Base-by-base conservation (phyloP, 2,329 filamentous ascomycete genomes). In the Elsinoe arachidis region DNA sequence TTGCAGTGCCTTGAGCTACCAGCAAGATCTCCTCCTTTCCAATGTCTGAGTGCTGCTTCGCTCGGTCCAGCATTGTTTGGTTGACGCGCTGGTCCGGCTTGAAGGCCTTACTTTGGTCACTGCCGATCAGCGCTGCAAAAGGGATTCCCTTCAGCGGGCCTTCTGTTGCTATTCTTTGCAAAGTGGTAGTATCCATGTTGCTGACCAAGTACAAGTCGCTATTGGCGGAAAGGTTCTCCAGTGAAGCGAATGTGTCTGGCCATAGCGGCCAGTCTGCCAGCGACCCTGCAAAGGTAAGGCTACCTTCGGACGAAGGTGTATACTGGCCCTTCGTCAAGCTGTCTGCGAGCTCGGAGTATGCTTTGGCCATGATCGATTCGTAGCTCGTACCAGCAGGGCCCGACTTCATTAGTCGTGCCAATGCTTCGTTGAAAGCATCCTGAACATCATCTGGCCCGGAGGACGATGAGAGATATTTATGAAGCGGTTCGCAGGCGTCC, bases 1-100 rank as follows among this genome's bases (percentile, higher is more conserved):
- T 55, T 12, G 23, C 38, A 7, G 38, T 44, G 10, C 53, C 53
- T 34, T 55, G 53, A 21, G 53, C 53, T 19, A 55, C 53, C 14
- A 55, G 53, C 53, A 55, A 19, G 14, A 55, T 26, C 19, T 44
- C 10, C 2, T 55, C 53, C 53, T 55, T 55, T 2, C 10, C 11
- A 21, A 55, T 41, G 21, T 38, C 53, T 12, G 44, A 44, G 7
- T 55, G 21, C 11, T 39, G 21, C 38, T 55, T 41, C 7, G 38
- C 53, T 9, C 12, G 15, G 15, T 55, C 53, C 14, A 55, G n/a
- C 53, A 55, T 33, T 19, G 37, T 44, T 21, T 55, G 53, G 19
- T 55, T 55, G 19, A 55, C 53, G n/a, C 38, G 53, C 11, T 55
- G 53, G 44, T 55, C 53, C 6, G 53, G 53, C 53, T 55, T 55